Percentiles rank a stretch among this genome's conserved stretches.
phyloP scores from a whole-genome alignment of 2,329 filamentous ascomycete genomes.

The Emergomyces orientalis region DNA sequence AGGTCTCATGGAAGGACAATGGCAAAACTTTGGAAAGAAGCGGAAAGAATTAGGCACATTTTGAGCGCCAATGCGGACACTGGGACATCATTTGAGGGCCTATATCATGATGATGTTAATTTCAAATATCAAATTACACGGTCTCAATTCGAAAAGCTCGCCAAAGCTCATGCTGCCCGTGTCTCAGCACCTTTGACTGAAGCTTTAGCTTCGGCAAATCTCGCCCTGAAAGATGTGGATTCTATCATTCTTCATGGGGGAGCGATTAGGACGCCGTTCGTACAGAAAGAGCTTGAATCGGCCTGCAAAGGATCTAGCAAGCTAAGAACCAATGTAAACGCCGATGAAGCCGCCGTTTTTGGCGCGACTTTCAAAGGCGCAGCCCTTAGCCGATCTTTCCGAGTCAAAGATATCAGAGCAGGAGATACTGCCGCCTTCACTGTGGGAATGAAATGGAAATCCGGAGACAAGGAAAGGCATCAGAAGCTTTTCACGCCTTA shows the following conservation, averaged over 20 bases:
- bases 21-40: constrained; percentile 87
- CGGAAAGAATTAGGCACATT: constrained; percentile 76
- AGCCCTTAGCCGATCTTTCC: constrained; percentile 85
- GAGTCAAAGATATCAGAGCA: constrained; percentile 89
- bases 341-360: constrained; percentile 92
- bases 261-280: constrained; percentile 81
- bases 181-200: constrained; percentile 61
- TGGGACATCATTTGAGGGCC: constrained; percentile 68
- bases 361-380: constrained; percentile 92
- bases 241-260: constrained; percentile 92
- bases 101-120: constrained; percentile 78
- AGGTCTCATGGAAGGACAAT: constrained; percentile 70
- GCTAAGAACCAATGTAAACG: constrained; percentile 88
- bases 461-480: constrained; percentile 60
- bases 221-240: constrained; percentile 67
- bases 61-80: constrained; percentile 88
- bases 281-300: constrained; percentile 79
- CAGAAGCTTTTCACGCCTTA: constrained; percentile 75
- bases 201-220: constrained; percentile 62
- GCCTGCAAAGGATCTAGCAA: constrained; percentile 64
- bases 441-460: constrained; percentile 64
- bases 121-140: constrained; percentile 86
- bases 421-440: constrained; percentile 68
- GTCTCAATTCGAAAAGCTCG: constrained; percentile 69
- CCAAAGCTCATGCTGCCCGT: constrained; percentile 57